Evolutionary conservation across 1,284 basidiomycete genomes (phyloP).

Genomic region (Blastosporella zonata): DNA sequence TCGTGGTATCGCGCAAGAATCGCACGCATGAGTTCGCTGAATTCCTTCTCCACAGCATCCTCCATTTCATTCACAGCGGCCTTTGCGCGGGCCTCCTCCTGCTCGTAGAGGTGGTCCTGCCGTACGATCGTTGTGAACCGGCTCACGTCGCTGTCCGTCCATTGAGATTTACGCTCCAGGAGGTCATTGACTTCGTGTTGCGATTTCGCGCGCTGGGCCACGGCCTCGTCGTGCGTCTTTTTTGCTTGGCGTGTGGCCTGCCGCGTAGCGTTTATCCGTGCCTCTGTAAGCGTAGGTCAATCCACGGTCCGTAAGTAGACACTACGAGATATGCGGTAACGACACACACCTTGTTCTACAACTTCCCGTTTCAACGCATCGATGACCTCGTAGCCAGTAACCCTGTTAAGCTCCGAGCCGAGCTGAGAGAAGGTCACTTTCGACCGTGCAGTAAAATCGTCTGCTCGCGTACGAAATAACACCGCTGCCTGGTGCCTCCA

Average conservation of each 20-base stretch:
- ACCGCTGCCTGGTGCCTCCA: conserved; percentile 50
- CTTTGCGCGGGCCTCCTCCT: conserved; percentile 72
- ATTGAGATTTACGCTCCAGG: conserved; percentile 83
- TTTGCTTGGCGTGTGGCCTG: conserved; percentile 68
- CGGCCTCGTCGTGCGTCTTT: conserved; percentile 69
- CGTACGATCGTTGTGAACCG: conserved; percentile 86
- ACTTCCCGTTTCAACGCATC: conserved; percentile 79
- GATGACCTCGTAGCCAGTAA: conserved; percentile 90
- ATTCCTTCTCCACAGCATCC: conserved; percentile 77
- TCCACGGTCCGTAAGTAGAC: not conserved
- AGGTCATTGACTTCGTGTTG: conserved; percentile 91
- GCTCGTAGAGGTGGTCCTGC: conserved; percentile 82
- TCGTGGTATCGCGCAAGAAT: conserved; percentile 93
- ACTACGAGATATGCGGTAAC: conserved; percentile 2
- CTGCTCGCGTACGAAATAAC: conserved; percentile 49
- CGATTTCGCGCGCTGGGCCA: conserved; percentile 71
- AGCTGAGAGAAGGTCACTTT: conserved; percentile 65
- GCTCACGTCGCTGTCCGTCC: conserved; percentile 80
- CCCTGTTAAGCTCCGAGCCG: conserved; percentile 76
- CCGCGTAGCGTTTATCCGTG: conserved; percentile 57
- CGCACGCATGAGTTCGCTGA: conserved; percentile 79
- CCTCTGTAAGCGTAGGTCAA: conserved; percentile 43
- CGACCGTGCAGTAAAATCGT: conserved; percentile 54
- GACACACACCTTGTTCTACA: conserved; percentile 70
- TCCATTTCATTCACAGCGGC: conserved; percentile 64